These are phyloP conservation scores for Diplodia sapinea DNA, from an alignment of 2,329 filamentous ascomycete genomes.

Conservation along the genomic window DNA sequence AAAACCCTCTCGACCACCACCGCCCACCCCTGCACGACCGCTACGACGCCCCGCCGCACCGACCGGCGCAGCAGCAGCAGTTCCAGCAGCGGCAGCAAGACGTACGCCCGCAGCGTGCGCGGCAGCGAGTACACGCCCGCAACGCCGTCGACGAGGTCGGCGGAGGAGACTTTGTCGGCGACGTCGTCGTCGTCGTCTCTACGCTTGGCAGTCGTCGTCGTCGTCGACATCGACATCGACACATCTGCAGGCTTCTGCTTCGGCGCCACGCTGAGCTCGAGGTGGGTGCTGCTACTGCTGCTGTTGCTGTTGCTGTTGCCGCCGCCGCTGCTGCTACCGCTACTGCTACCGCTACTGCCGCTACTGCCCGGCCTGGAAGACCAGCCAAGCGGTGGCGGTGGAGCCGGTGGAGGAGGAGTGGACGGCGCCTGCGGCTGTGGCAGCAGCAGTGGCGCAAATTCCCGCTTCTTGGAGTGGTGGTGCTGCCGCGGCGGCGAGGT, in stretches of 20 bases:
- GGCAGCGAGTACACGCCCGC: neutral
- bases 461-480: neutral
- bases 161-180: neutral
- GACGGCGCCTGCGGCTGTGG: neutral
- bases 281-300: neutral
- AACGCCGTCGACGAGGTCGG: neutral
- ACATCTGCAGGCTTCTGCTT: neutral
- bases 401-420: neutral
- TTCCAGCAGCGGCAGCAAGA: neutral
- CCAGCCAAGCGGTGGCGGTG: too few relatives aligned
- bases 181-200: neutral
- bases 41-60: neutral
- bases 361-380: neutral
- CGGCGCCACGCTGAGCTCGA: neutral
- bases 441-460: neutral
- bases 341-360: neutral
- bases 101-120: neutral
- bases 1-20: neutral
- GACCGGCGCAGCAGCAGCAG: neutral
- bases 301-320: too few relatives aligned
- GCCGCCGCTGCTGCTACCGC: too few relatives aligned
- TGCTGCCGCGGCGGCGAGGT: neutral
- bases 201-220: too few relatives aligned
- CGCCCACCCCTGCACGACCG: neutral
- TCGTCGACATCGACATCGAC: too few relatives aligned